Base-by-base conservation (phyloP, 257 asterid species). In the Sherardia arvensis region DNA sequence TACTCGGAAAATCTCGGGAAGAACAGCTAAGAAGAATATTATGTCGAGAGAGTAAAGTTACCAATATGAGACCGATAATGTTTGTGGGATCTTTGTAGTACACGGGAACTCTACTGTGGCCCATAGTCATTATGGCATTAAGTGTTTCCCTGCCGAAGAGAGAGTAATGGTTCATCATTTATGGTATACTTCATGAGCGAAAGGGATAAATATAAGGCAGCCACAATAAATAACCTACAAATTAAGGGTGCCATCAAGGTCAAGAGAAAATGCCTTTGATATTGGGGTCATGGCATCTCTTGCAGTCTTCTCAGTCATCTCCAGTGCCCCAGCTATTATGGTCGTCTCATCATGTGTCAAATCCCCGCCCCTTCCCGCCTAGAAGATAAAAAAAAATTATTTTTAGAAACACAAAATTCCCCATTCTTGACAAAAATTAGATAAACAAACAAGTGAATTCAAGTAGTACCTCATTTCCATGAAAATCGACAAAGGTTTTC, bases 291-390 rank as follows among this genome's bases (percentile, higher is more conserved):
- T 93, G 48, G 99, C 97, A 76, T 93, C 96, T 79, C 88, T 84
- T 61, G 99, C 97, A 30, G 94, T 87, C 79, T 93, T 93, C 69
- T 81, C 94, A 0, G 97, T 93, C 82, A 93, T 12, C 66, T 93
- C 94, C 38, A 93, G 80, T 62, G 99, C 99, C 34, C 99, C 99
- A 20, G 94, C 97, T 61, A 93, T 93, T 64, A 93, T 93, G 23
- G 99, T 93, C 26, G 99, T 93, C 83, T 93, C 99, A 23, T 93
- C 99, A 59, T 90, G 99, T 6, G 99, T 93, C 81, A 93, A 79
- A 76, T 93, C 99, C 64, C 99, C 99, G 66, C 99, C 99, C 77
- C 87, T 93, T 66, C 99, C 99, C 29, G 99, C 99, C 99, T 93
- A 70, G 56, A 53, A 61, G 29, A 64, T 61, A 5, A 58, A 70